Percentiles rank a stretch among this genome's conserved stretches.
These are phyloP conservation scores for Colletotrichum truncatum DNA, from an alignment of 2,329 filamentous ascomycete species.

Conservation along the genomic window DNA sequence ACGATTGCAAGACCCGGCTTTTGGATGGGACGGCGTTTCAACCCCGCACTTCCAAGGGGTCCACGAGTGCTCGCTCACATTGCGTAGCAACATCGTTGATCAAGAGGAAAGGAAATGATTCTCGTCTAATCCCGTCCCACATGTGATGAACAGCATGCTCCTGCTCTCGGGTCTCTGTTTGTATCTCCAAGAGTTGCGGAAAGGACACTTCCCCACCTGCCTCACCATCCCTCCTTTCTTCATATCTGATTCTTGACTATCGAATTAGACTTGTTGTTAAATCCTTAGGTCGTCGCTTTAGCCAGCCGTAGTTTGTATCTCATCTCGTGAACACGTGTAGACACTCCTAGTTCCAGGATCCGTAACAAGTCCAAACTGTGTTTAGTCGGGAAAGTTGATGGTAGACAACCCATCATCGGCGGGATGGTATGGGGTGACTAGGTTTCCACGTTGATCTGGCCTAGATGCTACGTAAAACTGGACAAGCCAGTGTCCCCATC, in stretches of 20 bases:
- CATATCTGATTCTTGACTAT: no score
- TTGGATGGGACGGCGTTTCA: conserved; percentile 20
- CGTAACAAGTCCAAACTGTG: no score
- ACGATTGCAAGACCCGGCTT: background rate
- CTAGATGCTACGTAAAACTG: background rate
- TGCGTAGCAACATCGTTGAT: background rate
- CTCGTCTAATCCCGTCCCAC: background rate
- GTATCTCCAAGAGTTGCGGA: no score
- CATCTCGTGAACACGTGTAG: no score
- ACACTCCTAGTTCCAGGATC: no score
- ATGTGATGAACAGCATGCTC: no score
- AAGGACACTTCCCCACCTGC: no score
- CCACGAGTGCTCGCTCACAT: background rate
- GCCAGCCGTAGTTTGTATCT: no score
- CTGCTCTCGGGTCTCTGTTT: no score
- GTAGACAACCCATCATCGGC: background rate
- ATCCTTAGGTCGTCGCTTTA: no score
- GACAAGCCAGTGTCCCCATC: background rate
- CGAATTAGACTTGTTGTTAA: no score
- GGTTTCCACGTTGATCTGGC: background rate
- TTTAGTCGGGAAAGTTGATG: background rate
- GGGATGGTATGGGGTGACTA: background rate
- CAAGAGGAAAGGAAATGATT: background rate
- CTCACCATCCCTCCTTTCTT: no score
- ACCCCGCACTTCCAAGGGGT: conserved; percentile 23